A percentile compares a stretch with the other conserved stretches of the same genome.
These are phyloP conservation scores for Kluyveromyces sp. DNA, from an alignment of 1,139 yeast species.

Conservation along the genomic window DNA sequence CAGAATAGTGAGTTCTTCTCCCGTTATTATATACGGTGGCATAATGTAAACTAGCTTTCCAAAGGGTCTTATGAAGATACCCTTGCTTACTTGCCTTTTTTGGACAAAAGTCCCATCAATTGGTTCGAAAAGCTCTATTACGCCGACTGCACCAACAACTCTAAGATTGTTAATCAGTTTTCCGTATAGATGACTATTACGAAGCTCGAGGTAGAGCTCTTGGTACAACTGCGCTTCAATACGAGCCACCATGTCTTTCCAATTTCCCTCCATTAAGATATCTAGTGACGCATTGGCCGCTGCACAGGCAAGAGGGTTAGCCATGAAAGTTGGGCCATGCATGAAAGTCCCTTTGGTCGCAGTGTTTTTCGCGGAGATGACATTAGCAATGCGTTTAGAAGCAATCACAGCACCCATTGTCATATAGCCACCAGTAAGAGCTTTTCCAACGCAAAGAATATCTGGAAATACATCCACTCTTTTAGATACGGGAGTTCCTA, in stretches of 20 bases:
- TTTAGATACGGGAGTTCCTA: slow-evolving; percentile 7
- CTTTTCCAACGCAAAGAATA: slow-evolving; percentile 28
- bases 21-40: slow-evolving; percentile 26
- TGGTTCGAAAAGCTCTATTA: slow-evolving; percentile 21
- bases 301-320: slow-evolving; percentile 32
- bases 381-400: slow-evolving; percentile 16
- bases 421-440: slow-evolving; percentile 30
- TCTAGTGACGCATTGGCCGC: slow-evolving; percentile 30
- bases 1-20: slow-evolving; percentile 12
- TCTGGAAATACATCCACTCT: slow-evolving; percentile 28
- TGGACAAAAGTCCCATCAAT: slow-evolving; percentile 22
- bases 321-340: slow-evolving; percentile 36
- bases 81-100: slow-evolving; percentile 15
- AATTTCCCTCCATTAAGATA: slow-evolving; percentile 21
- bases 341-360: slow-evolving; percentile 19
- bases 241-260: slow-evolving; percentile 18
- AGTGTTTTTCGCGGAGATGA: slow-evolving; percentile 11
- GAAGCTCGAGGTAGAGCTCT: slow-evolving; percentile 16
- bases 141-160: slow-evolving; percentile 29
- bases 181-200: slow-evolving; percentile 12
- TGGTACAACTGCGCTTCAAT: slow-evolving; percentile 20
- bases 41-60: slow-evolving; percentile 24
- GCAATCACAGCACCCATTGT: slow-evolving; percentile 29
- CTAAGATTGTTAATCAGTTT: slow-evolving; percentile 21
- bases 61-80: slow-evolving; percentile 27